phyloP scores from a whole-genome alignment of 139 green algal species.

The Chlamydomonas sp. region DNA sequence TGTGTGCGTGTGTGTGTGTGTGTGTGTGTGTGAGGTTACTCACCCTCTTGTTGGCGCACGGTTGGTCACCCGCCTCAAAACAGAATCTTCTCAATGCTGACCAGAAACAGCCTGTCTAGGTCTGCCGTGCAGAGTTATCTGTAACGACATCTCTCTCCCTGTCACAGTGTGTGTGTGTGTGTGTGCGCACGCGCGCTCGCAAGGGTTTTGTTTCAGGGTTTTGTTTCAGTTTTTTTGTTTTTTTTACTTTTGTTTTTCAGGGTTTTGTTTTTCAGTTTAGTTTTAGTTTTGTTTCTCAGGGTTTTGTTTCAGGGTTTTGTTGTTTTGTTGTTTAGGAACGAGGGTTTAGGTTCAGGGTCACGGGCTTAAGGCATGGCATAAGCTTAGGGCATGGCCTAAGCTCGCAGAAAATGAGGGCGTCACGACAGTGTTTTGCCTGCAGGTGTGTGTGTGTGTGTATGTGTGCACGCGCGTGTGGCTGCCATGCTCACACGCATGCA shows the following conservation, averaged over 20 bases:
- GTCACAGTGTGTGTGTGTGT: not conserved
- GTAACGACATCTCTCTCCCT: too few relatives aligned
- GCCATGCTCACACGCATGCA: too few relatives aligned
- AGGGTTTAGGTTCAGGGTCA: not conserved
- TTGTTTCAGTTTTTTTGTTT: not conserved
- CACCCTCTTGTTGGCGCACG: too few relatives aligned
- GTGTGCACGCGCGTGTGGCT: slow-evolving; percentile 1
- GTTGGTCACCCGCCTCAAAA: too few relatives aligned
- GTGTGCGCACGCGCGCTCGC: not conserved
- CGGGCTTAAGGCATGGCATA: too few relatives aligned
- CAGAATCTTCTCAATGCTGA: too few relatives aligned
- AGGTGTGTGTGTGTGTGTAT: slow-evolving; percentile 24
- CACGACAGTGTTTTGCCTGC: slow-evolving; percentile 71
- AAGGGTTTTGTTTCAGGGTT: not conserved
- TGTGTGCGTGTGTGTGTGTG: too few relatives aligned
- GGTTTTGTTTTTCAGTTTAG: not conserved
- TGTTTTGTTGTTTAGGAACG: not conserved
- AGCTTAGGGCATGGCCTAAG: not conserved
- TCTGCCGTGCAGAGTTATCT: too few relatives aligned
- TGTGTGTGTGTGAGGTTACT: too few relatives aligned
- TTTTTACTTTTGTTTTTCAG: not conserved
- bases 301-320: too few relatives aligned
- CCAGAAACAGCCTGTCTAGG: too few relatives aligned
- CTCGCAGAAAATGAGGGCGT: slow-evolving; percentile 66
- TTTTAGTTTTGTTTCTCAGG: not conserved